Evolutionary conservation across 1,139 yeast species (phyloP), one percentile per base, ranked within the genome.

Genomic region (Blastobotrys ciferrii): DNA sequence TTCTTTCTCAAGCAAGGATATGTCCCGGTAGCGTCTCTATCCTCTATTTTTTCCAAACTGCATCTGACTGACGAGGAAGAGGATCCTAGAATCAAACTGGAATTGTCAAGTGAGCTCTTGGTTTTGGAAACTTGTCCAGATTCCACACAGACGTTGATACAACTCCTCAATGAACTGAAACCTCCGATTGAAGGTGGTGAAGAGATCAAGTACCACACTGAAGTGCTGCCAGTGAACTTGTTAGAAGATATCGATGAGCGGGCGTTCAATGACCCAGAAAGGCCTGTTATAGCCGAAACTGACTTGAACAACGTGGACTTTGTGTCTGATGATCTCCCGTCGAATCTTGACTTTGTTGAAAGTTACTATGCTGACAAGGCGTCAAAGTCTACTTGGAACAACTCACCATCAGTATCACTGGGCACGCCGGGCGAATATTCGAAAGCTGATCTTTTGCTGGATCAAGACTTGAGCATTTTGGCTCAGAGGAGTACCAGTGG

Each of bases 71-170:
- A 4, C 32, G 28, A 13, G 17, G 19, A 25, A n/a, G 15, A 20
- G 30, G 45, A 14, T 39, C 46, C 43, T 30, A 36, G 19, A 32
- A 28, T 43, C 19, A 44, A 23, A 31, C 25, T 54, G 39, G 53
- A 49, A 1, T 31, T 57, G 13, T 45, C 52, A 2, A 49, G 54
- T 15, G 61, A 58, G 42, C 46, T 54, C 2, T 40, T 59, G 11
- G 45, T 55, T 2, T 37, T 63, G 43, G 60, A 83, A 35, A 59
- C 88, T 1, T 89, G 96, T 68, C 92, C 96, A 0, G 98, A 91
- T 64, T 87, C 96, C 0, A 75, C 82, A 0, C 84, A 87, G 59
- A 80, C 91, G 4, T 66, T 89, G 38, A 56, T 80, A 1, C 95
- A 85, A 56, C 61, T 87, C 17, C 53, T 84, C 12, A 82, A 79